Percentiles rank a stretch among this genome's conserved stretches.
phyloP scores from a whole-genome alignment of 495 filamentous ascomycete genomes.

The Tuber melanosporum region DNA sequence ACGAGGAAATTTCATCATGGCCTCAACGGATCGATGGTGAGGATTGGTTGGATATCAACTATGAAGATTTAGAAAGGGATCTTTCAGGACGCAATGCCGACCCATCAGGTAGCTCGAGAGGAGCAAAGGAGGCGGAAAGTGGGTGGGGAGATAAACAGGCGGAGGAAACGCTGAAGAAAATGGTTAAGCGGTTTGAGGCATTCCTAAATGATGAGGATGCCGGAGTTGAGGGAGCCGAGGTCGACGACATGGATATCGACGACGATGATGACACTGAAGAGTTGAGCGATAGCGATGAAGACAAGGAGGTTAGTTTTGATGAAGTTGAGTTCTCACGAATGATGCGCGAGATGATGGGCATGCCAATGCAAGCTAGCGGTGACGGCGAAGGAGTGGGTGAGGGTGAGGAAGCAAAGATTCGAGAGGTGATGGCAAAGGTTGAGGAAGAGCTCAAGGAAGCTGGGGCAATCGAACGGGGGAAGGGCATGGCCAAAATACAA shows the following conservation, averaged over 20 bases:
- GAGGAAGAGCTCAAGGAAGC: conserved; percentile 71
- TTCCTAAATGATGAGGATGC: conserved; percentile 84
- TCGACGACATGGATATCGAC: conserved; percentile 60
- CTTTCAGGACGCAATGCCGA: conserved; percentile 51
- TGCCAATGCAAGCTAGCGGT: conserved; percentile 50
- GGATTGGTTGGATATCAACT: conserved; percentile 89
- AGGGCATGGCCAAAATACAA: conserved; percentile 21
- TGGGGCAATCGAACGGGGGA: conserved; percentile 50
- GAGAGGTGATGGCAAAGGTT: conserved; percentile 66
- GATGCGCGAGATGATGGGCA: conserved; percentile 95
- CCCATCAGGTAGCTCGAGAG: conserved; percentile 16
- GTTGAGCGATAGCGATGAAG: conserved; percentile 53
- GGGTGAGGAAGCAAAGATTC: conserved; percentile 64
- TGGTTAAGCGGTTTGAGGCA: conserved; percentile 85
- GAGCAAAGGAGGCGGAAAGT: conserved; percentile 29
- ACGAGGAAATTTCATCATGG: conserved; percentile 70
- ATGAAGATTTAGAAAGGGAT: conserved; percentile 77
- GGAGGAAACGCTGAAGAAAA: conserved; percentile 77
- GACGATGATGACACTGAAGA: conserved; percentile 49
- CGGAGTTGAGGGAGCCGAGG: conserved; percentile 68
- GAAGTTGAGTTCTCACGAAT: conserved; percentile 76
- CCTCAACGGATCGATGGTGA: conserved; percentile 66
- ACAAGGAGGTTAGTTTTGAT: conserved; percentile 71
- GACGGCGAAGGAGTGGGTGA: conserved; percentile 45
- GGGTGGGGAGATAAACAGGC: conserved; percentile 72